Percentiles rank a stretch among this genome's conserved stretches.
phyloP scores from a whole-genome alignment of 1,284 basidiomycete genomes.

The Cryptococcus wingfieldii region DNA sequence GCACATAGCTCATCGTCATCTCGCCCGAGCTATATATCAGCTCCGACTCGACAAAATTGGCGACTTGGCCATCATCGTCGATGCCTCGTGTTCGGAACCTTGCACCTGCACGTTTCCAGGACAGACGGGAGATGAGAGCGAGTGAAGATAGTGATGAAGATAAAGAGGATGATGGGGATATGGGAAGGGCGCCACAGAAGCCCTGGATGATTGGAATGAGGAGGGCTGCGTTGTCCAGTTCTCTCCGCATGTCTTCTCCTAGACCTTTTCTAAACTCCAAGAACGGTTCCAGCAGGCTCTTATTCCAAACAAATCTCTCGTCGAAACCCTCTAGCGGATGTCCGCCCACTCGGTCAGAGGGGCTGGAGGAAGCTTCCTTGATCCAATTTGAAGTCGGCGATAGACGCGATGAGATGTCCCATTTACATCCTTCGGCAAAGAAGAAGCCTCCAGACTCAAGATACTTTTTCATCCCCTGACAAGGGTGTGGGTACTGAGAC shows the following conservation, averaged over 20 bases:
- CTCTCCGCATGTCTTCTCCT: constrained; percentile 47
- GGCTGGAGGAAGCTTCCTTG: constrained; percentile 23
- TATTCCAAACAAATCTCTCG: constrained; percentile 61
- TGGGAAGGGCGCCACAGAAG: constrained; percentile 60
- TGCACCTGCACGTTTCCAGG: constrained; percentile 94
- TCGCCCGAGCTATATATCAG: constrained; percentile 79
- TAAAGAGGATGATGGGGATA: constrained; percentile 52
- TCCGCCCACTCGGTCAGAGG: constrained; percentile 5
- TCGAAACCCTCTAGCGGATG: constrained; percentile 65
- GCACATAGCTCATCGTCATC: constrained; percentile 81
- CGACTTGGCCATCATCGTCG: constrained; percentile 94
- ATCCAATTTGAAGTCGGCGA: constrained; percentile 51
- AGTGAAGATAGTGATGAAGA: constrained; percentile 52
- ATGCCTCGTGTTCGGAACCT: constrained; percentile 96
- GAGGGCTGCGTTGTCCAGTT: constrained; percentile 46
- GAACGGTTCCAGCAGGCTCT: constrained; percentile 40
- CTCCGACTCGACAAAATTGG: constrained; percentile 98
- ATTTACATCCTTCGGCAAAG: constrained; percentile 72
- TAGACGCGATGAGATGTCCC: constrained; percentile 83
- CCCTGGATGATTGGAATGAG: constrained; percentile 86
- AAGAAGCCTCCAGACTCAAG: constrained; percentile 91
- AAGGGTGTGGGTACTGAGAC: constrained; percentile 71
- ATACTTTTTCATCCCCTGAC: constrained; percentile 82
- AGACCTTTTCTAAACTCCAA: constrained; percentile 39
- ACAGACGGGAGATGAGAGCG: constrained; percentile 76